Conservation (phyloP, 306 rosid species). For the Arachis stenosperma region DNA sequence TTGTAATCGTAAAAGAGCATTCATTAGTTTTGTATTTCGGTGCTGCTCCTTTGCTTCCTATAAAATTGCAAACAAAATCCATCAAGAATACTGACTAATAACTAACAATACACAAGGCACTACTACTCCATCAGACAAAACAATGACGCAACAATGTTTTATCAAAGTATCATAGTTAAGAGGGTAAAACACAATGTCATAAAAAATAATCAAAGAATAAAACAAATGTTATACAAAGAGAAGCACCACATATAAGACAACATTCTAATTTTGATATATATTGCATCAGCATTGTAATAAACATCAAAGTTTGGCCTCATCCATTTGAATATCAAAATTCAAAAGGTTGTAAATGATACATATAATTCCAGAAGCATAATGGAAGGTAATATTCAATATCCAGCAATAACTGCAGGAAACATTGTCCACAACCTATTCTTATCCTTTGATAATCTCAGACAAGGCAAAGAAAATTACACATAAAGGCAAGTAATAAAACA, state of each 20-base stretch:
- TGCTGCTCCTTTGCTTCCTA: slow-evolving; percentile 96
- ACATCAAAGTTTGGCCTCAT: neutral
- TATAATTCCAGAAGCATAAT: neutral
- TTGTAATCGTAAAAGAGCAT: slow-evolving; percentile 83
- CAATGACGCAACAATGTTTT: neutral
- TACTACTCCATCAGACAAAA: neutral
- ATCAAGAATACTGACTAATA: slow-evolving; percentile 22
- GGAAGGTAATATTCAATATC: neutral
- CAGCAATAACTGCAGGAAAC: neutral
- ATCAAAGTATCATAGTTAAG: neutral
- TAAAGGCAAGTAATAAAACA: slow-evolving; percentile 6
- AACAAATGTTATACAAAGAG: neutral
- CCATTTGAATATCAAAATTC: neutral
- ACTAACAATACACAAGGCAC: neutral
- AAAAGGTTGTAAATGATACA: neutral
- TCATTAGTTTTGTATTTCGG: slow-evolving; percentile 86
- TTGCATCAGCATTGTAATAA: neutral
- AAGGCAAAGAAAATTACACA: neutral
- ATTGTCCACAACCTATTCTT: neutral
- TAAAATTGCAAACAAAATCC: slow-evolving; percentile 40
- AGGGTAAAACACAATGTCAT: neutral
- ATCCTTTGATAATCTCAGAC: neutral
- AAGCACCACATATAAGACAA: slow-evolving; percentile 10
- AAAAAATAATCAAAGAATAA: neutral
- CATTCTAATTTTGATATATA: neutral